Conservation (phyloP, 2,329 filamentous ascomycete genomes). For the Calonectria pauciramosa region DNA sequence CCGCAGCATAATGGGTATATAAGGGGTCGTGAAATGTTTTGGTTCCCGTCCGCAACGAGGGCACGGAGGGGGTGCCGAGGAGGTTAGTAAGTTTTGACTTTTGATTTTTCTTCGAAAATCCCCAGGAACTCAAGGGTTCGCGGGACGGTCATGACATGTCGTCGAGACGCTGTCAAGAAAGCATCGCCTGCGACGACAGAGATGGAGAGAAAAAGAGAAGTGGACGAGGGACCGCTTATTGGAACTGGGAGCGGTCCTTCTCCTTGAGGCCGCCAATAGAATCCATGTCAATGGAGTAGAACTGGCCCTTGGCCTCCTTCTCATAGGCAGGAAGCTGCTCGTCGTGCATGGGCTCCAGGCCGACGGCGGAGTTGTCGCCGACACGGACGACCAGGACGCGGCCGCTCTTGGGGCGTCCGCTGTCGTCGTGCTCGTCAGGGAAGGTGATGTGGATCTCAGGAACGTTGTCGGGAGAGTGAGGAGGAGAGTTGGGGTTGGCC, state of each 20-base stretch:
- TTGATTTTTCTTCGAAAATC: constrained; percentile 32
- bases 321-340: constrained; percentile 89
- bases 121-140: constrained; percentile 35
- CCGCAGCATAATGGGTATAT: constrained; percentile 49
- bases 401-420: constrained; percentile 84
- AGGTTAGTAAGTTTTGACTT: constrained; percentile 34
- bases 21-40: constrained; percentile 43
- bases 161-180: constrained; percentile 43
- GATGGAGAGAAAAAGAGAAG: constrained; percentile 29
- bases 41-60: constrained; percentile 36
- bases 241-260: constrained; percentile 71
- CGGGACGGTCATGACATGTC: constrained; percentile 42
- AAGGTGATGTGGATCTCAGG: constrained; percentile 99
- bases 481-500: constrained; percentile 80
- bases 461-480: constrained; percentile 84
- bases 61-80: constrained; percentile 31
- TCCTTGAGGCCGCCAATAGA: constrained; percentile 95
- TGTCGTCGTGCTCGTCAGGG: constrained; percentile 92
- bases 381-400: constrained; percentile 93
- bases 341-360: constrained; percentile 88
- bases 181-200: constrained; percentile 44
- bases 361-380: constrained; percentile 86
- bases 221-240: constrained; percentile 43
- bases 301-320: constrained; percentile 82
- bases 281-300: constrained; percentile 95